Evolutionary conservation across 129 eudicot genomes (phyloP).

Genomic region (Erigeron canadensis): DNA sequence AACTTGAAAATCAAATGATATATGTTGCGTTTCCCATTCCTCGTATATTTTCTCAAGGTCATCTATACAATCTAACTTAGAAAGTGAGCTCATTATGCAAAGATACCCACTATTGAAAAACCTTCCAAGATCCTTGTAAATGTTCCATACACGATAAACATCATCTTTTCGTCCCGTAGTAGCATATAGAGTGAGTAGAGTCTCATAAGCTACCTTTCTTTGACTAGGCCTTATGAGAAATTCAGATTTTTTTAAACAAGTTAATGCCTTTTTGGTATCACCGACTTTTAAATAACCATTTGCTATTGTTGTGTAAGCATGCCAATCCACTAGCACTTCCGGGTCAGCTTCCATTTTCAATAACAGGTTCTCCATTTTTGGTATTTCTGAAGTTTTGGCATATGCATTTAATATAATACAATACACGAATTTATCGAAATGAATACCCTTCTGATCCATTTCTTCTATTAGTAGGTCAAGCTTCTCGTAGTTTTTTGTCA

Average conservation of each 20-base stretch:
- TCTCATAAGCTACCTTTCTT: slow-evolving; percentile 31
- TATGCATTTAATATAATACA: slow-evolving; percentile 46
- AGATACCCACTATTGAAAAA: slow-evolving; percentile 40
- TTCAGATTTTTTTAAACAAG: slow-evolving; percentile 41
- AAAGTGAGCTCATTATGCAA: slow-evolving; percentile 49
- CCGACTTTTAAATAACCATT: slow-evolving; percentile 50
- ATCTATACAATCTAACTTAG: slow-evolving; percentile 47
- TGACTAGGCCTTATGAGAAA: slow-evolving; percentile 28
- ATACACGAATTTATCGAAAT: slow-evolving; percentile 34
- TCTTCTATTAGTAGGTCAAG: slow-evolving; percentile 42
- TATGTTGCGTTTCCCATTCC: slow-evolving; percentile 41
- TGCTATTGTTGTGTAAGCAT: slow-evolving; percentile 40
- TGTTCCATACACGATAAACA: slow-evolving; percentile 52
- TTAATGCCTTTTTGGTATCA: slow-evolving; percentile 35
- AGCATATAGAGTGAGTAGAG: slow-evolving; percentile 49
- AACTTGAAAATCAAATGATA: slow-evolving; percentile 35
- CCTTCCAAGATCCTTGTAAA: slow-evolving; percentile 34
- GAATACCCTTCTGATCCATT: slow-evolving; percentile 47
- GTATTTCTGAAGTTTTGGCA: slow-evolving; percentile 33
- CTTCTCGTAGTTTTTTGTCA: slow-evolving; percentile 31
- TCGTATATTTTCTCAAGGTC: slow-evolving; percentile 44
- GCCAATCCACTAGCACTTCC: slow-evolving; percentile 37
- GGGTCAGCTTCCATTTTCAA: slow-evolving; percentile 53
- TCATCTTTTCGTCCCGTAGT: slow-evolving; percentile 41
- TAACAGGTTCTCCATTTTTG: slow-evolving; percentile 50